Percentiles rank a stretch among this genome's conserved stretches.
These are phyloP conservation scores for Neonectria neomacrospora DNA, from an alignment of 2,329 filamentous ascomycete species.

Conservation along the genomic window DNA sequence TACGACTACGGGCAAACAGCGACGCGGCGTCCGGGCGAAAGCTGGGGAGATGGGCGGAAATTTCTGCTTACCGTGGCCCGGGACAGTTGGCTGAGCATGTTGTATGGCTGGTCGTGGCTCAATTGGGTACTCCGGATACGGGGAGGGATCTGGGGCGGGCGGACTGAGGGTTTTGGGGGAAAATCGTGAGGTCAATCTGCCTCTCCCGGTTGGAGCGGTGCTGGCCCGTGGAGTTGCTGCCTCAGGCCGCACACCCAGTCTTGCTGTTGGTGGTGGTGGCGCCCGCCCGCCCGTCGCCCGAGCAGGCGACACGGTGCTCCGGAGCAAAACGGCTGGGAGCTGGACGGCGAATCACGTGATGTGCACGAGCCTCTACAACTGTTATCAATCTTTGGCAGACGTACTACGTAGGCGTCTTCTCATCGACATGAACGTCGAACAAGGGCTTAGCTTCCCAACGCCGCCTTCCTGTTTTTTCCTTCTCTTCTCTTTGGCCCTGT, in stretches of 20 bases:
- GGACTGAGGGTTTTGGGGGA: slow-evolving; percentile 57
- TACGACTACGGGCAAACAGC: slow-evolving; percentile 1
- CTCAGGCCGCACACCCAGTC: slow-evolving; percentile 36
- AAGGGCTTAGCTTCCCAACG: background rate
- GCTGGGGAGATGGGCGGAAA: background rate
- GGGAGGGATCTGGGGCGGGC: slow-evolving; percentile 41
- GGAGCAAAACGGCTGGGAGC: slow-evolving; percentile 28
- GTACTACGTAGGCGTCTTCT: background rate
- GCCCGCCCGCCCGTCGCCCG: slow-evolving; percentile 4
- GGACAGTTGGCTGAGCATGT: slow-evolving; percentile 67
- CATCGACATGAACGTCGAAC: background rate
- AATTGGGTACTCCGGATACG: slow-evolving; percentile 54
- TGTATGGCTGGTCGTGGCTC: slow-evolving; percentile 60
- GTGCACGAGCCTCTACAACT: background rate
- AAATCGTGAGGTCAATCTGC: slow-evolving; percentile 55
- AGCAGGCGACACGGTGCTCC: slow-evolving; percentile 1
- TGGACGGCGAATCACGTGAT: slow-evolving; percentile 21
- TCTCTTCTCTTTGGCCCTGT: background rate
- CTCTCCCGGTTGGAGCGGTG: slow-evolving; percentile 44
- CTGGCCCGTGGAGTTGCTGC: slow-evolving; percentile 39
- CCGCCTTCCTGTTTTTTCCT: background rate
- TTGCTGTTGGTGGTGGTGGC: background rate
- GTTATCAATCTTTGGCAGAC: background rate
- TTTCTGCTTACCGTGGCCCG: slow-evolving; percentile 64
- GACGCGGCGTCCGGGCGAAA: background rate